Percentiles rank a stretch among this genome's conserved stretches.
Evolutionary conservation across 1,139 yeast species (phyloP).

Genomic region (Arxiozyma heterogenica): DNA sequence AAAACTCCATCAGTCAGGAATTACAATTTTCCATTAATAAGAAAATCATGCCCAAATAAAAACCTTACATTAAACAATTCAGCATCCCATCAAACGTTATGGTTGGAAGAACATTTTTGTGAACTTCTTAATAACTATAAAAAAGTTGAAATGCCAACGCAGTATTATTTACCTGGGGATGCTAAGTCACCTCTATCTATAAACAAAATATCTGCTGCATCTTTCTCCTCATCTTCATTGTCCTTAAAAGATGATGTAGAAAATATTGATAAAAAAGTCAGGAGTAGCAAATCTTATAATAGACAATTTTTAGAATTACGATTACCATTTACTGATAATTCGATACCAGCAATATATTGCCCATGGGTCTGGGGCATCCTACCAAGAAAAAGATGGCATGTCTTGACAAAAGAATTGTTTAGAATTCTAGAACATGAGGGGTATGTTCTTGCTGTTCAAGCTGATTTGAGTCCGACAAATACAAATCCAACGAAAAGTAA

Average conservation of each 20-base stretch:
- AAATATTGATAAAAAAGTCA: constrained; percentile 3
- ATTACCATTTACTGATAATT: constrained; percentile 22
- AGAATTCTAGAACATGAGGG: constrained; percentile 27
- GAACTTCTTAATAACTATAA: constrained; percentile 16
- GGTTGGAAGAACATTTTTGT: constrained; percentile 18
- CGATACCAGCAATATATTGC: constrained; percentile 23
- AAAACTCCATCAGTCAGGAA: not conserved
- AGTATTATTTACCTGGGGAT: constrained; percentile 11
- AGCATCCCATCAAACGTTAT: constrained; percentile 7
- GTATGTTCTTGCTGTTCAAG: constrained; percentile 18
- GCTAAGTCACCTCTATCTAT: not conserved
- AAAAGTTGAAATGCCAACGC: constrained; percentile 15
- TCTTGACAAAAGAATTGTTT: constrained; percentile 21
- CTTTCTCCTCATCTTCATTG: not conserved
- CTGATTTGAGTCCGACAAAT: constrained; percentile 23
- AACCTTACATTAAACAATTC: not conserved
- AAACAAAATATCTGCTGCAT: not conserved
- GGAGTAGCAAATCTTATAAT: constrained; percentile 11
- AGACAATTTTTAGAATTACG: constrained; percentile 18
- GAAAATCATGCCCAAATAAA: not conserved
- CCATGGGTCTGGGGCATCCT: constrained; percentile 26
- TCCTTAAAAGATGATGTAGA: not conserved
- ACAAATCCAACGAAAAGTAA: constrained; percentile 9
- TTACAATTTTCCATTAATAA: not conserved
- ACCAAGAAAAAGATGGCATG: constrained; percentile 23